Conservation (phyloP, 2,329 filamentous ascomycete species). For the Epichloe baconii region DNA sequence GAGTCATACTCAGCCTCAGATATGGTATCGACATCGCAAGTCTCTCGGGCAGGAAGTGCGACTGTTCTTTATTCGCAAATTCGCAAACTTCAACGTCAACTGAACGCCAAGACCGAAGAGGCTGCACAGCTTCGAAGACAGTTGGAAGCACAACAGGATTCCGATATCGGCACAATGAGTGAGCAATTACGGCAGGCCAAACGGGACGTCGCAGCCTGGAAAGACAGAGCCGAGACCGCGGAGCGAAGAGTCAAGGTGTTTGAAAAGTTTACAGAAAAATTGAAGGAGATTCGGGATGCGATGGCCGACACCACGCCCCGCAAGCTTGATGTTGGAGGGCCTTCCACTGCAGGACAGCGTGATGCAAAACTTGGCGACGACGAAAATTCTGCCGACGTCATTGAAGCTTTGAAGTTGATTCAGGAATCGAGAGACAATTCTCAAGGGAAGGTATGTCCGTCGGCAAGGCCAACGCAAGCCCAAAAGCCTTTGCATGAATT, state of each 20-base stretch:
- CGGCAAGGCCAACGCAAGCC: background rate
- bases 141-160: constrained; percentile 29
- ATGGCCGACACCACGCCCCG: background rate
- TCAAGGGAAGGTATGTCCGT: background rate
- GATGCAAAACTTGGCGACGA: background rate
- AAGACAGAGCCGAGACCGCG: constrained; percentile 39
- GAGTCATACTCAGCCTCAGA: background rate
- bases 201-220: constrained; percentile 32
- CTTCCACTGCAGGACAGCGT: background rate
- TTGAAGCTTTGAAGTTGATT: background rate
- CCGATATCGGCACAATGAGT: constrained; percentile 32
- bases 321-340: background rate
- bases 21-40: background rate
- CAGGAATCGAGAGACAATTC: background rate
- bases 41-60: constrained; percentile 14
- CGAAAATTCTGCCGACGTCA: background rate
- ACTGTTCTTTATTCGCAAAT: constrained; percentile 35
- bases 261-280: constrained; percentile 26
- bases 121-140: constrained; percentile 29
- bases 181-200: constrained; percentile 31
- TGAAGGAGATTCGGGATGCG: constrained; percentile 19
- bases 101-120: constrained; percentile 34
- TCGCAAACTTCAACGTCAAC: constrained; percentile 32
- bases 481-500: background rate
- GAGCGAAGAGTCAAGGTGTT: constrained; percentile 38